These are phyloP conservation scores for Bruguiera hainesii DNA, from an alignment of 441 rosid genomes.

Conservation along the genomic window DNA sequence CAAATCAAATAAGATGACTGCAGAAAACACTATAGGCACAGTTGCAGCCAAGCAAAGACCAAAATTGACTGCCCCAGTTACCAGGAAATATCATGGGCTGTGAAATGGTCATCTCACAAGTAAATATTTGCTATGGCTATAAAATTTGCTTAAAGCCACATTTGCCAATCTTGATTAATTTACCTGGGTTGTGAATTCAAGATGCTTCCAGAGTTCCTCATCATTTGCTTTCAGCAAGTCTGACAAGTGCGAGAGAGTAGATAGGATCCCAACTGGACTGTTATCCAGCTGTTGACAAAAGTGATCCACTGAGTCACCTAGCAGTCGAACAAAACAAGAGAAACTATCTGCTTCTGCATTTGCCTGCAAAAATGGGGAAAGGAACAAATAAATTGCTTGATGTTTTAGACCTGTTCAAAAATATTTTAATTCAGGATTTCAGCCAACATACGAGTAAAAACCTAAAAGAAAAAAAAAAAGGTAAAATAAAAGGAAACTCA, in stretches of 20 bases:
- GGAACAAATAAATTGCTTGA: background rate
- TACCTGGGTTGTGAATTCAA: slow-evolving; percentile 55
- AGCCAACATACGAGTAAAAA: background rate
- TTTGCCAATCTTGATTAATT: background rate
- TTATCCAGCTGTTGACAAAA: slow-evolving; percentile 65
- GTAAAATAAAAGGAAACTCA: background rate
- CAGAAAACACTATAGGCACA: background rate
- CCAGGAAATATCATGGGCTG: background rate
- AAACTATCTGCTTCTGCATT: slow-evolving; percentile 71
- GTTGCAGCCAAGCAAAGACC: background rate
- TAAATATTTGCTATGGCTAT: no score
- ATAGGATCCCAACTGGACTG: slow-evolving; percentile 59
- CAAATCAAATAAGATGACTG: background rate
- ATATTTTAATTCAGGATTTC: background rate
- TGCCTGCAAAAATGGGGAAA: slow-evolving; percentile 30
- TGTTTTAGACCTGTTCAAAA: background rate
- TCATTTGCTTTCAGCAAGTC: slow-evolving; percentile 55
- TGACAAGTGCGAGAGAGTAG: slow-evolving; percentile 54
- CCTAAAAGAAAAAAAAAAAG: background rate
- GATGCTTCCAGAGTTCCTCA: slow-evolving; percentile 67
- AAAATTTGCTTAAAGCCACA: background rate
- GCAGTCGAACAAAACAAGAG: slow-evolving; percentile 54
- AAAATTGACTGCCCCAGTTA: background rate
- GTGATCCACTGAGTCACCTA: slow-evolving; percentile 69
- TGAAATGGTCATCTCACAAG: no score